Conservation (phyloP, 2,329 filamentous ascomycete species). For the Neoscytalidium dimidiatum region DNA sequence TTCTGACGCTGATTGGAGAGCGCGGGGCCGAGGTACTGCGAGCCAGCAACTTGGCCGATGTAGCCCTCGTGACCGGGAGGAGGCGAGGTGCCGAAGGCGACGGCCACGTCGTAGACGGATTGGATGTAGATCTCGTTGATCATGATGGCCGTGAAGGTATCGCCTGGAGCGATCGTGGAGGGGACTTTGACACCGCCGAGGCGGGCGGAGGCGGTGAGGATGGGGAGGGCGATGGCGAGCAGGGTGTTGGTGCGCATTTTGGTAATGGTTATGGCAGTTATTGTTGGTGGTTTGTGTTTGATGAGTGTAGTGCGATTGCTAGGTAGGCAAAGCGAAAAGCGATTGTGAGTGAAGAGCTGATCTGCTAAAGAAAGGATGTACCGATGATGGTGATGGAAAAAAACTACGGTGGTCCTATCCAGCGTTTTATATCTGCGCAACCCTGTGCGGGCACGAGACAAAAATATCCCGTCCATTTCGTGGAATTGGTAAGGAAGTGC, state of each 20-base stretch:
- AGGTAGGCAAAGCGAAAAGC: too few species aligned
- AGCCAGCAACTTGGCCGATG: conserved; percentile 35
- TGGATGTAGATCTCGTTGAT: conserved; percentile 49
- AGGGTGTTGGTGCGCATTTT: conserved; percentile 25
- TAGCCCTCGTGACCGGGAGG: conserved; percentile 28
- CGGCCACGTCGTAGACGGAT: conserved; percentile 46
- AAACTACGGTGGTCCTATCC: neutral
- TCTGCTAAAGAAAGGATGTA: neutral
- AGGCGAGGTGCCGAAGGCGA: conserved; percentile 44
- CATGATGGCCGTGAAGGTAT: conserved; percentile 42
- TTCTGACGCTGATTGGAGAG: conserved; percentile 30
- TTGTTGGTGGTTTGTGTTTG: neutral
- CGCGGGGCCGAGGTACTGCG: conserved; percentile 41
- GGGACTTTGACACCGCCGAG: conserved; percentile 49
- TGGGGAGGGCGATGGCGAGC: conserved; percentile 23
- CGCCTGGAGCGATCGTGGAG: conserved; percentile 41
- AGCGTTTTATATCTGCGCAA: neutral
- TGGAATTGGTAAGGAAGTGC: neutral
- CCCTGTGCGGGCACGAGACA: neutral
- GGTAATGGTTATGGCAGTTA: neutral
- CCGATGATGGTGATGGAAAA: neutral
- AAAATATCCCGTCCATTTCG: neutral
- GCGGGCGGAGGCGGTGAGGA: conserved; percentile 36
- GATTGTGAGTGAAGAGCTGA: neutral
- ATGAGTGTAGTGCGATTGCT: too few species aligned